These are phyloP conservation scores for Venturia nashicola DNA, from an alignment of 2,329 filamentous ascomycete species.

Conservation along the genomic window DNA sequence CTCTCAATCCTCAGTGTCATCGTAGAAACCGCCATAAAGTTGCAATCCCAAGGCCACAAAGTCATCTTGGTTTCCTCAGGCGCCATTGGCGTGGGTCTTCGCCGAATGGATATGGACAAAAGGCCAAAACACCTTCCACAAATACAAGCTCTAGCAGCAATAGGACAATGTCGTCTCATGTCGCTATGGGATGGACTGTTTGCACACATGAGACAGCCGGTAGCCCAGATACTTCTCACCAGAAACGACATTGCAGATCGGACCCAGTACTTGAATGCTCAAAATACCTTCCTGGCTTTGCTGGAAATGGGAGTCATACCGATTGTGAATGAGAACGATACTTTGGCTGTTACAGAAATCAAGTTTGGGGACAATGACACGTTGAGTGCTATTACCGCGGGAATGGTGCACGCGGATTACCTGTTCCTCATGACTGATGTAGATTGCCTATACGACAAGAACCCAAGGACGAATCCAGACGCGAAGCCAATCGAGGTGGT, in stretches of 20 bases:
- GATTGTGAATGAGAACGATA: slow-evolving; percentile 98
- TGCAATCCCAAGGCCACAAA: slow-evolving; percentile 81
- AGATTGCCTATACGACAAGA: slow-evolving; percentile 93
- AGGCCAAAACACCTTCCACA: slow-evolving; percentile 83
- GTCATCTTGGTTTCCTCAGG: slow-evolving; percentile 96
- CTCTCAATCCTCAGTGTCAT: slow-evolving; percentile 84
- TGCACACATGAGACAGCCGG: slow-evolving; percentile 72
- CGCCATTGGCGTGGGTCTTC: slow-evolving; percentile 85
- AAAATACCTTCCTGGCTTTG: slow-evolving; percentile 85
- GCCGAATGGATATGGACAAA: slow-evolving; percentile 77
- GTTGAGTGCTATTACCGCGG: slow-evolving; percentile 87
- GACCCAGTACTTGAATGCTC: slow-evolving; percentile 89
- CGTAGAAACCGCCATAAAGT: slow-evolving; percentile 80
- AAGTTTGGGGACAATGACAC: slow-evolving; percentile 99
- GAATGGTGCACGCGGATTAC: slow-evolving; percentile 93
- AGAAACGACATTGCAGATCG: slow-evolving; percentile 94
- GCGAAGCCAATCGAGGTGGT: slow-evolving; percentile 87
- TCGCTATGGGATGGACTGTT: slow-evolving; percentile 93
- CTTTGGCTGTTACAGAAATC: slow-evolving; percentile 91
- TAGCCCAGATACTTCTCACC: slow-evolving; percentile 89
- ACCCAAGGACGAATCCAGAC: slow-evolving; percentile 73
- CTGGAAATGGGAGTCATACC: slow-evolving; percentile 93
- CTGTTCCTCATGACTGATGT: slow-evolving; percentile 99
- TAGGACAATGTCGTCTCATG: slow-evolving; percentile 91
- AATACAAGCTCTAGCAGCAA: slow-evolving; percentile 86